phyloP scores from a whole-genome alignment of 2,329 filamentous ascomycete genomes.

The Diaporthe humulicola region DNA sequence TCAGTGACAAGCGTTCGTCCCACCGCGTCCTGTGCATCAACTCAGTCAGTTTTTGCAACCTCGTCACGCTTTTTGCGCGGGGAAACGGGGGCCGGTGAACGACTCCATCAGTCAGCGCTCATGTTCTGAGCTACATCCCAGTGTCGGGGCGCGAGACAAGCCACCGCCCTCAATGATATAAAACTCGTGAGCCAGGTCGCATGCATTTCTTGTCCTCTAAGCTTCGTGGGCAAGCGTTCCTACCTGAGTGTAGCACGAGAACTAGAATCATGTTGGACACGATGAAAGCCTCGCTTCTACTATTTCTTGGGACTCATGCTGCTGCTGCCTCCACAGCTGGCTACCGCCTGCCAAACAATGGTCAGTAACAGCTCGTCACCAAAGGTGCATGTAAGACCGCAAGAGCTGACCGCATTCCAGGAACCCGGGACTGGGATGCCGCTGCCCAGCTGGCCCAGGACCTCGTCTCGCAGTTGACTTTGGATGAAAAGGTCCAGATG shows the following conservation, averaged over 20 bases:
- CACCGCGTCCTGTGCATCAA: not conserved
- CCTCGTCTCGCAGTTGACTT: conserved; percentile 18
- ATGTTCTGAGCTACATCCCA: not conserved
- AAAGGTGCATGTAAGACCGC: not conserved
- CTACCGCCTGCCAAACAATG: not conserved
- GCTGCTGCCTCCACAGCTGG: not conserved
- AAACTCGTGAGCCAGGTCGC: not conserved
- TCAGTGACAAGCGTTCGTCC: not conserved
- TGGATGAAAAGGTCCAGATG: conserved; percentile 11
- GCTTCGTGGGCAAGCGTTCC: no score
- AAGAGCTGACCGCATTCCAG: not conserved
- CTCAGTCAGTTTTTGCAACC: not conserved
- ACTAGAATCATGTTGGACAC: not conserved
- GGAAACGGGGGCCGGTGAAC: not conserved
- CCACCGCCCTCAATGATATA: not conserved
- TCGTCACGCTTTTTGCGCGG: not conserved
- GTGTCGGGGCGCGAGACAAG: not conserved
- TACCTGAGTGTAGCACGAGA: not conserved
- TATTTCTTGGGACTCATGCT: not conserved
- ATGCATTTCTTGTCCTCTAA: no score
- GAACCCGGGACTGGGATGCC: conserved; percentile 9
- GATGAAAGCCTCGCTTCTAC: not conserved
- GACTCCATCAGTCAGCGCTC: not conserved
- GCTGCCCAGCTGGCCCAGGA: not conserved
- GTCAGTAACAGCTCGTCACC: not conserved